phyloP scores from a whole-genome alignment of 371 early-diverging fungal genomes.

The Actinomortierella ambigua region DNA sequence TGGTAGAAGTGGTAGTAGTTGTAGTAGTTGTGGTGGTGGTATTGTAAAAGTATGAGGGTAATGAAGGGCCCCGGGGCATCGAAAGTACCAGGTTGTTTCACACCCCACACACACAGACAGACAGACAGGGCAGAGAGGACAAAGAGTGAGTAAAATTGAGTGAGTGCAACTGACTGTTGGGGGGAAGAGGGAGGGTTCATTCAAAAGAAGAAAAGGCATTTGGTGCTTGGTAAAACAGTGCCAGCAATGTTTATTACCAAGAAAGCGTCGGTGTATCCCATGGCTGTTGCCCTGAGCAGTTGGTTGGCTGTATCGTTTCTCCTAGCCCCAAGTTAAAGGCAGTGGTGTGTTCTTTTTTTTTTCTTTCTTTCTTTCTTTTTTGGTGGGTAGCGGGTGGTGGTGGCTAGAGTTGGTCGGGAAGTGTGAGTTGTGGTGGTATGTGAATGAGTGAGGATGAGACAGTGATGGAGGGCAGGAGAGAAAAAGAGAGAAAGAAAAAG shows the following conservation, averaged over 20 bases:
- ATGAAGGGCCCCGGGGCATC: too few species aligned
- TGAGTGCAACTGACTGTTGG: not conserved
- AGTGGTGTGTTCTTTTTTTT: not conserved
- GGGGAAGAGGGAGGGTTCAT: not conserved
- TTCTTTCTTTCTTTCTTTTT: not conserved
- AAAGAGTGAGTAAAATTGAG: not conserved
- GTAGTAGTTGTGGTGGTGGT: not conserved
- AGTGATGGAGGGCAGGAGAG: not conserved
- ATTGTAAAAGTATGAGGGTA: not conserved
- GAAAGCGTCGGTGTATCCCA: slow-evolving; percentile 28
- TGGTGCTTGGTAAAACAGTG: not conserved
- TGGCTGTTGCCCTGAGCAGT: not conserved
- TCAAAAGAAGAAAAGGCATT: too few species aligned
- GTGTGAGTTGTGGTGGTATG: too few species aligned
- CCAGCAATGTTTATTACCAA: slow-evolving; percentile 14
- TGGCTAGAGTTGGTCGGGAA: too few species aligned
- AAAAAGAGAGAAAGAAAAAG: not conserved
- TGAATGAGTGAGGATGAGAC: not conserved
- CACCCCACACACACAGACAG: not conserved
- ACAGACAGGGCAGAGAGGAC: not conserved
- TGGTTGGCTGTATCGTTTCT: not conserved
- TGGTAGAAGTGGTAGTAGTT: not conserved
- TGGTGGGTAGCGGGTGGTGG: not conserved
- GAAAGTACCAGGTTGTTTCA: too few species aligned
- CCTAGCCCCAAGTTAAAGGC: not conserved